Evolutionary conservation across 2,329 filamentous ascomycete species (phyloP).

Genomic region (Colletotrichum navitas): DNA sequence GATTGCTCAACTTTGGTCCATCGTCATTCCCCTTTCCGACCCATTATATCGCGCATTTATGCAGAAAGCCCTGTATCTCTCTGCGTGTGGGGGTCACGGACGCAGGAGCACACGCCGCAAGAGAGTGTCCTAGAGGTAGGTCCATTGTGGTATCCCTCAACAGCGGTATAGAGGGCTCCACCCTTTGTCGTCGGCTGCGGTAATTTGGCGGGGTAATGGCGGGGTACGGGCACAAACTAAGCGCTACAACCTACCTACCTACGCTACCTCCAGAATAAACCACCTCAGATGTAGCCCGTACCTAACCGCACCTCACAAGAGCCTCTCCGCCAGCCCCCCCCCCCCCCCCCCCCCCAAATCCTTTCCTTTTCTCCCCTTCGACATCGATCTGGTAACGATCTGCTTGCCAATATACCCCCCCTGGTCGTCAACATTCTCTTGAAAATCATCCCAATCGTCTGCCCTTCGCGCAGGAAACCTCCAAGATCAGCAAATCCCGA

Average conservation of each 20-base stretch:
- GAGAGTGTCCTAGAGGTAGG: constrained; percentile 15
- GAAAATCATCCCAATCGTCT: not conserved
- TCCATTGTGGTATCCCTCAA: constrained; percentile 29
- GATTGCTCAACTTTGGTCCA: not conserved
- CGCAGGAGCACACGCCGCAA: constrained; percentile 9
- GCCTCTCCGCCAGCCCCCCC: constrained; percentile 7
- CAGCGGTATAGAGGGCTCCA: constrained; percentile 25
- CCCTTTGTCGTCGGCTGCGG: constrained; percentile 32
- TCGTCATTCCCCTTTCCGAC: constrained; percentile 8
- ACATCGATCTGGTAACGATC: constrained; percentile 3
- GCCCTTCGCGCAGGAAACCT: not conserved
- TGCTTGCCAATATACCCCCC: not conserved
- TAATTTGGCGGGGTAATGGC: constrained; percentile 43
- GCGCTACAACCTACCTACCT: constrained; percentile 24
- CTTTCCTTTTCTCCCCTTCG: not conserved
- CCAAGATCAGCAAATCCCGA: not conserved
- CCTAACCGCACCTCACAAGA: constrained; percentile 22
- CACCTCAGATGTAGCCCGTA: constrained; percentile 20
- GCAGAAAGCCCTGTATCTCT: constrained; percentile 7
- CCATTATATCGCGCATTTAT: constrained; percentile 10
- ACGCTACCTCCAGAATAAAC: not conserved
- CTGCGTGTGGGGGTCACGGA: constrained; percentile 2
- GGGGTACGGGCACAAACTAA: constrained; percentile 39
- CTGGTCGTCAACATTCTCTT: not conserved
- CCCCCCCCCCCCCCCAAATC: constrained; percentile 7